phyloP scores from a whole-genome alignment of 202 grass and related monocot genomes.

The Schoenoplectus triqueter region DNA sequence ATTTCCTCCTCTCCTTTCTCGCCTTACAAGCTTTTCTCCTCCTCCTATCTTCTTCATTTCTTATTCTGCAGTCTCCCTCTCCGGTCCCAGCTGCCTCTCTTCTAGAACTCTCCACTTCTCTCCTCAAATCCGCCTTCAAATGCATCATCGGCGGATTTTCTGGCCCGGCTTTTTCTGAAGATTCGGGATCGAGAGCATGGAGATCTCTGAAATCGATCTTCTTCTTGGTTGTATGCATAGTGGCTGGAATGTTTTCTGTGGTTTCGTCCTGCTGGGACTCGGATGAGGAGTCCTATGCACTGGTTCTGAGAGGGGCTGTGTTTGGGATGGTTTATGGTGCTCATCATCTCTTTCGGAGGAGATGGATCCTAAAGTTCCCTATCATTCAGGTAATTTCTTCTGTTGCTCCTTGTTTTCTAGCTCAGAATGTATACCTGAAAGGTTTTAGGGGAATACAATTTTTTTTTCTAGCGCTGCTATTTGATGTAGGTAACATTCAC shows the following conservation, averaged over 20 bases:
- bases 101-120: constrained; percentile 37
- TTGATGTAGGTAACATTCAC: neutral
- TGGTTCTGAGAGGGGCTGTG: constrained; percentile 71
- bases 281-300: constrained; percentile 36
- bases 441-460: neutral
- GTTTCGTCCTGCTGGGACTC: constrained; percentile 36
- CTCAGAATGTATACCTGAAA: neutral
- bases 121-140: constrained; percentile 50
- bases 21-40: constrained; percentile 60
- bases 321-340: constrained; percentile 68
- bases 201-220: constrained; percentile 34
- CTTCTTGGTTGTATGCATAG: constrained; percentile 41
- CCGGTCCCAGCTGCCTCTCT: constrained; percentile 46
- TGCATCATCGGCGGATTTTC: constrained; percentile 51
- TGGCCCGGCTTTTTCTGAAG: constrained; percentile 43
- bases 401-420: constrained; percentile 25
- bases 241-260: constrained; percentile 41
- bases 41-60: constrained; percentile 54
- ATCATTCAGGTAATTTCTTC: constrained; percentile 69
- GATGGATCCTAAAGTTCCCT: constrained; percentile 86
- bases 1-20: constrained; percentile 52
- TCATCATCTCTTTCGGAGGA: constrained; percentile 70
- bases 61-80: constrained; percentile 51
- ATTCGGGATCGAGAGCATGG: constrained; percentile 36
- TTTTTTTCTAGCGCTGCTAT: neutral